Percentiles rank a stretch among this genome's conserved stretches.
These are phyloP conservation scores for Hypoxylon subgilvum DNA, from an alignment of 495 filamentous ascomycete species.

Conservation along the genomic window DNA sequence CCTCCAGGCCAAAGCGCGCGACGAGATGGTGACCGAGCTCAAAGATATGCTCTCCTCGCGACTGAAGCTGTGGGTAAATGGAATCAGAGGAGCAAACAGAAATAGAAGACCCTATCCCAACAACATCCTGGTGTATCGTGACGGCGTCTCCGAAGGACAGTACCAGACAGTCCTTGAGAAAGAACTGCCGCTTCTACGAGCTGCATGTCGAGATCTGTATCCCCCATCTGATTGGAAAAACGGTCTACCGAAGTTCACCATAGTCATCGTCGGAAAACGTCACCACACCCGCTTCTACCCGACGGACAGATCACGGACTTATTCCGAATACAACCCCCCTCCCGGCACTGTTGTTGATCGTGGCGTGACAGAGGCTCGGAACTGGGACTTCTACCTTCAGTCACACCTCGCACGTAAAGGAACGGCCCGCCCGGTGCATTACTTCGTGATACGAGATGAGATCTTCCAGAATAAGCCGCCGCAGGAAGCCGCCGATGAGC, in stretches of 20 bases:
- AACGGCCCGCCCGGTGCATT: conserved; percentile 79
- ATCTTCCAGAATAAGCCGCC: conserved; percentile 48
- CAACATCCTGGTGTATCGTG: conserved; percentile 78
- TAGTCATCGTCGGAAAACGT: conserved; percentile 70
- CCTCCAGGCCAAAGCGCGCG: conserved; percentile 54
- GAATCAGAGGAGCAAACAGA: too few relatives aligned
- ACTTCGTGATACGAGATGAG: conserved; percentile 69
- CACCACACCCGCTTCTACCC: conserved; percentile 83
- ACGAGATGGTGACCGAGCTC: conserved; percentile 64
- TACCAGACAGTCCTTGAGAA: conserved; percentile 61
- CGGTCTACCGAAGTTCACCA: conserved; percentile 57
- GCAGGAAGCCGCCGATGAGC: conserved; percentile 53
- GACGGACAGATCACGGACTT: not conserved
- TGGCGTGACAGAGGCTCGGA: conserved; percentile 66
- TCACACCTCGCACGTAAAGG: conserved; percentile 75
- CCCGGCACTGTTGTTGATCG: conserved; percentile 79
- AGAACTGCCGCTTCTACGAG: conserved; percentile 62
- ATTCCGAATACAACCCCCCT: conserved; percentile 56
- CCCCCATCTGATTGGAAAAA: conserved; percentile 45
- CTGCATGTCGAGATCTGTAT: conserved; percentile 62
- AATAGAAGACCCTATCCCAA: conserved; percentile 63
- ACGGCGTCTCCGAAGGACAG: conserved; percentile 81
- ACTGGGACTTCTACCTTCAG: conserved; percentile 78
- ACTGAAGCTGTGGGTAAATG: conserved; percentile 61
- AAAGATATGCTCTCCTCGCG: conserved; percentile 64